Evolutionary conservation across 176 grass and related monocot genomes (phyloP), one percentile per base, ranked within the genome.

Genomic region (Phoenix roebelenii): DNA sequence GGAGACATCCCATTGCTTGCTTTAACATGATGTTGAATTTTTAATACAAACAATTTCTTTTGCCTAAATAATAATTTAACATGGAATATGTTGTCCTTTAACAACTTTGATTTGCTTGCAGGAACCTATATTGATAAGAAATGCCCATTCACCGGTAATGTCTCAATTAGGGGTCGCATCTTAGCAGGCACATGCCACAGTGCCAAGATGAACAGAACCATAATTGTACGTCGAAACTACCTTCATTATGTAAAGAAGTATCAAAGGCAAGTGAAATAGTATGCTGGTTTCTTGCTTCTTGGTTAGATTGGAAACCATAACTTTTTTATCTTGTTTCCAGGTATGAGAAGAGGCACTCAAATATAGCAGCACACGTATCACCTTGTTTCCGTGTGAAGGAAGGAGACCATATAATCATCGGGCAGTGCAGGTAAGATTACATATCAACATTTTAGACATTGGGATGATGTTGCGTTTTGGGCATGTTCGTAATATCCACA

Each of bases 61-160:
- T 44, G 10, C 10, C 10, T 39, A 44, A 9, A 12, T 44, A 44
- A 44, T 14, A 44, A 12, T 44, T 44, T 12, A 44, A 44, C 2
- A 44, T 14, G 35, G 10, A 44, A 44, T 30, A n/a, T 15, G 3
- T 18, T 60, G 58, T 30, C 5, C 26, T 9, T 29, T 0, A n/a
- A 7, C 25, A 30, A 32, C 18, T 5, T 30, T 3, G 4, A 30
- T 60, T 32, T 39, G 16, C 24, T 60, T 60, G 25, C 58, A 60
- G 58, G 58, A n/a, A 60, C 58, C 25, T 60, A 60, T 18, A 60
- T 60, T 60, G 58, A 60, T 17, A 60, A 60, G 25, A 60, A 60
- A 60, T 60, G 58, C 58, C 58, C 58, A 60, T 60, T 60, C 26
- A 60, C 58, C 0, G 58, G 58, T 3, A 60, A 17, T 20, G 58